phyloP scores from a whole-genome alignment of 352 stramenopile species.

The Globisporangium camurandrum region DNA sequence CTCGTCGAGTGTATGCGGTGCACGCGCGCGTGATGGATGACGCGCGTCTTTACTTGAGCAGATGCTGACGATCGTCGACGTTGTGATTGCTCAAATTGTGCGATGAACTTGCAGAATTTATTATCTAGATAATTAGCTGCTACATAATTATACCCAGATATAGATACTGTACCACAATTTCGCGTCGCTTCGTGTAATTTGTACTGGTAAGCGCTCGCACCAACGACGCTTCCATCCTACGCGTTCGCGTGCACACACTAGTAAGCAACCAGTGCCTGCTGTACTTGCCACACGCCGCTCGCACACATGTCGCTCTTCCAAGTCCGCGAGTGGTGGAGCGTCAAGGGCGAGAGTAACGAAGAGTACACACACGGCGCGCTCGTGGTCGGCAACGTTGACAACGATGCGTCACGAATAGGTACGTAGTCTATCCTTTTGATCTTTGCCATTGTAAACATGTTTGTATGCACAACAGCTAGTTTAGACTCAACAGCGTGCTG shows the following conservation, averaged over 20 bases:
- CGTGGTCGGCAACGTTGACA: conserved; percentile 83
- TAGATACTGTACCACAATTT: background rate
- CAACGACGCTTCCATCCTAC: background rate
- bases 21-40: no score
- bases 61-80: no score
- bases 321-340: conserved; percentile 83
- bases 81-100: no score
- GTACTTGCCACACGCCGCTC: no score
- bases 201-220: no score
- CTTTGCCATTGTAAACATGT: no score
- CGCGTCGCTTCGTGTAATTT: conserved; percentile 1
- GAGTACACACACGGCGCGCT: conserved; percentile 78
- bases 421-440: conserved; percentile 2
- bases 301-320: conserved; percentile 93
- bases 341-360: conserved; percentile 59
- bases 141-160: background rate
- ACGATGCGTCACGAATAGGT: conserved; percentile 55
- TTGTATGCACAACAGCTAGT: no score
- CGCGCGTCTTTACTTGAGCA: background rate
- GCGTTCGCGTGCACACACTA: background rate
- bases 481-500: no score
- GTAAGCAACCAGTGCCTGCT: no score
- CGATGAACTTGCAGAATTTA: no score
- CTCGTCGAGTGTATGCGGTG: background rate
- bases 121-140: no score